These are phyloP conservation scores for Saccharomyces uvarum DNA, from an alignment of 1,139 yeast species.

Conservation along the genomic window DNA sequence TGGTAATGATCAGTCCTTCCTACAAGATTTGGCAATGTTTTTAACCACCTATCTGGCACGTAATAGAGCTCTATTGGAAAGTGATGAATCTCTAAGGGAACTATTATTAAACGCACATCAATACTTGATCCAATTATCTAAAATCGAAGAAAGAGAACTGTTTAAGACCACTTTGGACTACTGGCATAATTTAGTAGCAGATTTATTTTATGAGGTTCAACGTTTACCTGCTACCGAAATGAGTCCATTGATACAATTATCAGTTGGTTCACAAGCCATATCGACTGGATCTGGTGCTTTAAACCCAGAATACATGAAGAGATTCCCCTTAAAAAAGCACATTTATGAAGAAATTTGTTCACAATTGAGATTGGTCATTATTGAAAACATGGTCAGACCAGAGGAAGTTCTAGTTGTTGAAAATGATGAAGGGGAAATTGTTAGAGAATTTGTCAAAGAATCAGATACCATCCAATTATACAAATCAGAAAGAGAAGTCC, in stretches of 20 bases:
- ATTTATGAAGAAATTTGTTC: constrained; percentile 68
- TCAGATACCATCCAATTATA: constrained; percentile 93
- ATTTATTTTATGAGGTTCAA: constrained; percentile 79
- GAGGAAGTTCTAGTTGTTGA: constrained; percentile 95
- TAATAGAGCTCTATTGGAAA: constrained; percentile 71
- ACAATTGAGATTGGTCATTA: constrained; percentile 77
- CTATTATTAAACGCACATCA: constrained; percentile 64
- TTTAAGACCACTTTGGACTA: constrained; percentile 93
- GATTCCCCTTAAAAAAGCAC: constrained; percentile 80
- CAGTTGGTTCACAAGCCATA: constrained; percentile 45
- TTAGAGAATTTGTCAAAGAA: constrained; percentile 93
- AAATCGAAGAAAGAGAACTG: constrained; percentile 90
- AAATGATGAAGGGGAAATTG: constrained; percentile 98
- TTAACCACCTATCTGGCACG: constrained; percentile 74
- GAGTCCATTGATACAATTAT: constrained; percentile 68
- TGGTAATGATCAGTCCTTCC: constrained; percentile 82
- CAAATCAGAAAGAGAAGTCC: constrained; percentile 90
- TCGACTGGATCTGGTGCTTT: constrained; percentile 70
- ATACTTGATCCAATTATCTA: constrained; percentile 76
- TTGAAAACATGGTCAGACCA: constrained; percentile 96
- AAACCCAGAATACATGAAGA: constrained; percentile 68
- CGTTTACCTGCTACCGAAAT: constrained; percentile 55
- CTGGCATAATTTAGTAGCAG: constrained; percentile 79
- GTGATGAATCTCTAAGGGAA: constrained; percentile 49
- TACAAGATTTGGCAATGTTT: constrained; percentile 93